phyloP scores from a whole-genome alignment of 257 asterid genomes.

The Primulina tabacum region DNA sequence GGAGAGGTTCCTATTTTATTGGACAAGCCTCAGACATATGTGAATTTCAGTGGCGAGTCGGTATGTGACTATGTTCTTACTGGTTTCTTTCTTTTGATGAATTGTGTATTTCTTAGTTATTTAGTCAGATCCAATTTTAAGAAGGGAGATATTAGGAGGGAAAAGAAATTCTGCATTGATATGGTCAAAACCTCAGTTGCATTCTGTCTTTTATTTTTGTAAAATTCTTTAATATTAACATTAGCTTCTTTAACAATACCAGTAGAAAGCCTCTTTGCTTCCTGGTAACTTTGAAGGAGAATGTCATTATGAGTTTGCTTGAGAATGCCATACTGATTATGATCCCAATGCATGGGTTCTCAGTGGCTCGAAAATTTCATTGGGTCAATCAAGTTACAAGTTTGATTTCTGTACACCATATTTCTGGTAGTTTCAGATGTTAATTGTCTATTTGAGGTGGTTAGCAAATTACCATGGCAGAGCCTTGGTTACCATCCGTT shows the following conservation, averaged over 20 bases:
- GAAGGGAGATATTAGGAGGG: not conserved
- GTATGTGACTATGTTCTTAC: slow-evolving; percentile 37
- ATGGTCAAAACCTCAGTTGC: slow-evolving; percentile 2
- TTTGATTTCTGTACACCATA: slow-evolving; percentile 2
- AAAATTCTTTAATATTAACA: not conserved
- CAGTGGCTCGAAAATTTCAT: slow-evolving; percentile 1
- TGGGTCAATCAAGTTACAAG: not conserved
- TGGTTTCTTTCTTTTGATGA: not conserved
- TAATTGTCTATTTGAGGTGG: slow-evolving; percentile 1
- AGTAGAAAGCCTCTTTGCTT: not conserved
- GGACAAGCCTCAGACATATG: slow-evolving; percentile 91
- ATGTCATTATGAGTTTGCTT: not conserved
- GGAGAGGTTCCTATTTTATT: slow-evolving; percentile 81
- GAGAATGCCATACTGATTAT: slow-evolving; percentile 2
- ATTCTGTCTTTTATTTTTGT: not conserved
- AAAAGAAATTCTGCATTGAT: slow-evolving; percentile 5
- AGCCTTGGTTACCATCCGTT: not conserved
- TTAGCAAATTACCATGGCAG: not conserved
- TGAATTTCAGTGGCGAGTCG: slow-evolving; percentile 95
- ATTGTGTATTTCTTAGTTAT: slow-evolving; percentile 5
- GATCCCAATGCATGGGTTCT: slow-evolving; percentile 7
- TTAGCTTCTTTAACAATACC: not conserved
- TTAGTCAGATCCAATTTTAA: slow-evolving; percentile 1
- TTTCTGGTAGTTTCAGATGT: not conserved
- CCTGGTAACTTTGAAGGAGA: not conserved